A percentile compares a stretch with the other conserved stretches of the same genome.
phyloP scores from a whole-genome alignment of 805 yeast species.

The Yarrowia sp. region DNA sequence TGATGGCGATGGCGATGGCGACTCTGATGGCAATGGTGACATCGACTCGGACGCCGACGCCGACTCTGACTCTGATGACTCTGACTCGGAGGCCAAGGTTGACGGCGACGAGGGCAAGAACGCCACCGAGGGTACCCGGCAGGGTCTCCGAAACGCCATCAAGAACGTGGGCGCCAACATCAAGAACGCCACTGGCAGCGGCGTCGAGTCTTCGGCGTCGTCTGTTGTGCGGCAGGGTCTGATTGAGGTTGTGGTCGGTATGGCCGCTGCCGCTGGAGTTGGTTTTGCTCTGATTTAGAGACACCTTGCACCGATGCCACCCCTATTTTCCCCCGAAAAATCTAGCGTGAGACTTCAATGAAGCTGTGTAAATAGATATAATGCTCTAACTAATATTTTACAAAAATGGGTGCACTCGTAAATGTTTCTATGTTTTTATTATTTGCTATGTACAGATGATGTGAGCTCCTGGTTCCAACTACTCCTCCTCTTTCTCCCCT shows the following conservation, averaged over 20 bases:
- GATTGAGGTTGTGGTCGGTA: conserved; percentile 19
- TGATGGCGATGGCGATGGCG: neutral
- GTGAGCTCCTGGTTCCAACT: no score
- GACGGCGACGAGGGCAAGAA: conserved; percentile 27
- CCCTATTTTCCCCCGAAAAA: neutral
- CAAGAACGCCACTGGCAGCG: conserved; percentile 31
- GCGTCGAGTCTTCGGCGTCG: conserved; percentile 28
- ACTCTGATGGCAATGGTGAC: neutral
- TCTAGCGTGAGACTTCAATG: conserved; percentile 21
- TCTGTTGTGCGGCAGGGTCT: conserved; percentile 13
- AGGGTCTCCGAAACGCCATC: conserved; percentile 24
- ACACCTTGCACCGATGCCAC: neutral
- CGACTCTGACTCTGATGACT: conserved; percentile 4
- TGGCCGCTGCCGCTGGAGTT: conserved; percentile 24
- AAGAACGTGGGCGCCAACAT: conserved; percentile 34
- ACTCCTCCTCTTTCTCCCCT: neutral
- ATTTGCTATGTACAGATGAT: no score
- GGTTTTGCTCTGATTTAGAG: conserved; percentile 30
- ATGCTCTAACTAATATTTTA: conserved; percentile 8
- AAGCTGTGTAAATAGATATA: conserved; percentile 21
- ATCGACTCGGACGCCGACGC: neutral
- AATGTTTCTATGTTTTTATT: no score
- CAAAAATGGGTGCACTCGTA: no score
- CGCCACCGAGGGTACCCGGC: conserved; percentile 22
- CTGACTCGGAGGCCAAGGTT: conserved; percentile 16